Base-by-base conservation (phyloP, 257 asterid genomes). In the Nicotiana noctiflora region DNA sequence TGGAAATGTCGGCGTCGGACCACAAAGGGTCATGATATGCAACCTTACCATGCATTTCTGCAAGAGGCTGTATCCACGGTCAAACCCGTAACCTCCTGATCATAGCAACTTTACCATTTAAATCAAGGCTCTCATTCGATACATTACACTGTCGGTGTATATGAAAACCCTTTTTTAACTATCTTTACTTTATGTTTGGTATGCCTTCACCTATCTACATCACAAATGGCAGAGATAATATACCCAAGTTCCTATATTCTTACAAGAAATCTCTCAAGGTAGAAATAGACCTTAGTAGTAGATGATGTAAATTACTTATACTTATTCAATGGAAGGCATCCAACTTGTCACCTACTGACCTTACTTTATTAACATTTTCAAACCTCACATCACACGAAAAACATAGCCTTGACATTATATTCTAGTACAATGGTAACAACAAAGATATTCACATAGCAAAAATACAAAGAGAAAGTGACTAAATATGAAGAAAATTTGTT, bases 341-440 rank as follows among this genome's bases (percentile, higher is more conserved):
- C 94, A 90, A 93, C 97, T 87, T 80, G 92, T 90, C 83, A 93
- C 96, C 98, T 88, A 93, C 86, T 84, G 85, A 82, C 84, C 86
- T 84, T 59, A 70, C 86, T 78, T 74, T 62, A 17, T 32, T 40
- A 74, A 2, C 63, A 82, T 80, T 85, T 64, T 83, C 88, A 86
- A 81, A 81, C 84, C 86, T 83, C 87, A 75, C 21, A 51, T 85
- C 63, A 80, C 93, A 91, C 91, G 94, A 91, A 90, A 40, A 91
- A 82, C 66, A 76, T 78, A 21, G 6, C 29, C 84, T 72, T 76
- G 59, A 51, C 56, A 49, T 25, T 49, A 52, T 46, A 76, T 53
- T 12, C 75, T n/a, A 25, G 14, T 79, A 46, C 61, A 6, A 77
- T 81, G 76, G 27, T 63, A 40, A 55, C 59, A 37, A 52, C 84